phyloP scores from a whole-genome alignment of 176 grass and related monocot species.

The Saccharum spontaneum region DNA sequence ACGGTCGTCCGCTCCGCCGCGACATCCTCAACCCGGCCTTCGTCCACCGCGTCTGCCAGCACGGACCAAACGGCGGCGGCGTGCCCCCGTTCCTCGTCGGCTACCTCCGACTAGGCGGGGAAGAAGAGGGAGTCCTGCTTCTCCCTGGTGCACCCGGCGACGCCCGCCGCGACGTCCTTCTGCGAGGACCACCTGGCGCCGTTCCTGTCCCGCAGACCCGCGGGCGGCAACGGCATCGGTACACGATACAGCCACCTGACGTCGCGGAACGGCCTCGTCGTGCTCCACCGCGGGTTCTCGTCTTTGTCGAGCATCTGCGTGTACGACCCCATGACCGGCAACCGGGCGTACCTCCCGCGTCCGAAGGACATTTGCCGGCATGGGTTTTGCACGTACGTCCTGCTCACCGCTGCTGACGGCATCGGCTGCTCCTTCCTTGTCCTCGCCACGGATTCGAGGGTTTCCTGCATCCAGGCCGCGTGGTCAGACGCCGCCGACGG shows the following conservation, averaged over 20 bases:
- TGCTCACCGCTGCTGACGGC: constrained; percentile 11
- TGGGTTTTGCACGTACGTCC: background rate
- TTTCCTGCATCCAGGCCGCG: background rate
- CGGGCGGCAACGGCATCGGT: no score
- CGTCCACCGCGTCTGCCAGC: background rate
- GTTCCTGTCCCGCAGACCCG: background rate
- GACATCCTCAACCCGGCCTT: background rate
- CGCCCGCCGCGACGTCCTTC: background rate
- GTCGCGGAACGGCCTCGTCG: background rate
- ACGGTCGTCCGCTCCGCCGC: background rate
- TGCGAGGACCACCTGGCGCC: background rate
- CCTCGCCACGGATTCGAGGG: background rate
- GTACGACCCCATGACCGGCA: background rate
- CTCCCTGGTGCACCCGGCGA: background rate
- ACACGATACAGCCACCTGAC: background rate
- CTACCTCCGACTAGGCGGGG: no score
- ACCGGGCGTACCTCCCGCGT: background rate
- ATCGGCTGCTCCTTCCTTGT: background rate
- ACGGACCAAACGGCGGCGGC: no score
- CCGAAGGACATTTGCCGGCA: background rate
- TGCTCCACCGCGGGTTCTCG: background rate
- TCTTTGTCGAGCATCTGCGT: background rate
- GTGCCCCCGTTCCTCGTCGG: background rate
- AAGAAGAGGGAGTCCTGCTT: no score
- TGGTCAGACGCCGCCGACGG: background rate